Evolutionary conservation across 78 protist species (phyloP).

Genomic region (Guillardia theta): DNA sequence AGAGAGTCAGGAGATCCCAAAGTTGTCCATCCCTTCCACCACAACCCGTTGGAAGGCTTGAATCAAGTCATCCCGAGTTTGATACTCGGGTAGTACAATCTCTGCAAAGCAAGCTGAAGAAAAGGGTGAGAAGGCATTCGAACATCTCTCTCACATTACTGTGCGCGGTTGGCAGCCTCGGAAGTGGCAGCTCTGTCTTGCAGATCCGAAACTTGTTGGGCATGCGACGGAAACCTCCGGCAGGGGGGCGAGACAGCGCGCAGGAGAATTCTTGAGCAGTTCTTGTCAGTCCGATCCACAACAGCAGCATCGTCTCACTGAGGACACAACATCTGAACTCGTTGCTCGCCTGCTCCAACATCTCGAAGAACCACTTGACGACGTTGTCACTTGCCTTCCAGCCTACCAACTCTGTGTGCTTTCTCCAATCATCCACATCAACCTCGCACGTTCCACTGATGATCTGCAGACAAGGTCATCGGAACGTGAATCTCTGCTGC

Average conservation of each 20-base stretch:
- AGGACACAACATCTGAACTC: not conserved
- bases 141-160: not conserved
- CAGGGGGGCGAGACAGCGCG: not conserved
- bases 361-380: not conserved
- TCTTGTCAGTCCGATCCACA: not conserved
- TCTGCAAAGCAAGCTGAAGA: not conserved
- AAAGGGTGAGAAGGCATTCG: not conserved
- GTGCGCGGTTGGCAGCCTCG: not conserved
- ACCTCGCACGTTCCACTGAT: not conserved
- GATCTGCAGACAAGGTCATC: not conserved
- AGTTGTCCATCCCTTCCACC: not conserved
- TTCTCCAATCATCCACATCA: not conserved
- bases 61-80: not conserved
- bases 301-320: not conserved
- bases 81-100: not conserved
- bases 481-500: not conserved
- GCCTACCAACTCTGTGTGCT: not conserved
- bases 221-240: not conserved
- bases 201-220: not conserved
- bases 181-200: not conserved
- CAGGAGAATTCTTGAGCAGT: not conserved
- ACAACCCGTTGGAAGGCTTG: not conserved
- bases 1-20: not conserved
- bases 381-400: not conserved
- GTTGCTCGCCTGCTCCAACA: not conserved